Evolutionary conservation across 306 rosid species (phyloP).

Genomic region (Malus fusca): DNA sequence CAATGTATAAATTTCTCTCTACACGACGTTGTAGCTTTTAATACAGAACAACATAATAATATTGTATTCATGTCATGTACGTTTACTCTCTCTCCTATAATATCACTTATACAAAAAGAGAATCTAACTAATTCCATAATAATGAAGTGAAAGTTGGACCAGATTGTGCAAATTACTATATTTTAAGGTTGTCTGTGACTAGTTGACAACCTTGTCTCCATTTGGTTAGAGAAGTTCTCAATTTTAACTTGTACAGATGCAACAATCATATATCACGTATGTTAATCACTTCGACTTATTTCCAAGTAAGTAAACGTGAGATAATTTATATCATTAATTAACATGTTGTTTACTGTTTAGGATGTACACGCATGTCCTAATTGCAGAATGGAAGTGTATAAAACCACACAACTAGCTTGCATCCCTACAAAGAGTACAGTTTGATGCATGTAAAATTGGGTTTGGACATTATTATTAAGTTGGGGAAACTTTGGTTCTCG

Average conservation of each 20-base stretch:
- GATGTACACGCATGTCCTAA: too few species aligned
- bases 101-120: too few species aligned
- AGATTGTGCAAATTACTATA: background rate
- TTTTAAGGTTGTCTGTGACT: background rate
- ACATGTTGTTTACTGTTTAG: too few species aligned
- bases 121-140: background rate
- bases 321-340: too few species aligned
- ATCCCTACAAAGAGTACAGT: conserved; percentile 9
- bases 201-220: background rate
- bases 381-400: background rate
- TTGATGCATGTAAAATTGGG: conserved; percentile 1
- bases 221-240: too few species aligned
- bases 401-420: conserved; percentile 12
- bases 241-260: too few species aligned
- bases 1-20: too few species aligned
- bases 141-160: background rate
- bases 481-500: too few species aligned
- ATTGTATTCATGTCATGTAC: too few species aligned
- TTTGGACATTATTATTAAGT: background rate
- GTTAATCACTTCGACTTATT: too few species aligned
- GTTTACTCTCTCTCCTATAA: background rate
- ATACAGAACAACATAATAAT: background rate
- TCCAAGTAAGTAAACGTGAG: too few species aligned
- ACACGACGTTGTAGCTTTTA: background rate
- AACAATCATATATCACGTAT: too few species aligned